Base-by-base conservation (phyloP, 768 basidiomycete genomes). In the Lyophyllum semitale region DNA sequence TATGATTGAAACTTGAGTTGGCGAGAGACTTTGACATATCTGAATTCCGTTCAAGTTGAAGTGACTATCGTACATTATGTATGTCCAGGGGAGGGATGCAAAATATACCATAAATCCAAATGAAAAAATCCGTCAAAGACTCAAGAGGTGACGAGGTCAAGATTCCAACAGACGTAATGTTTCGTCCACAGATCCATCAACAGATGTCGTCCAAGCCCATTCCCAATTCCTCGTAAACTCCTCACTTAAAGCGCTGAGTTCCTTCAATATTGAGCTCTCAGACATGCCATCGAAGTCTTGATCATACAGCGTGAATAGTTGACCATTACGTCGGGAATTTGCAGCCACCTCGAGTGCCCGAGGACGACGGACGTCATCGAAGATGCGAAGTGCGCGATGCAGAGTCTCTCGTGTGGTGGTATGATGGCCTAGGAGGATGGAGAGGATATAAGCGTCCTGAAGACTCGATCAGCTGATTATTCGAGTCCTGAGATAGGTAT, bases 201-300 rank as follows among this genome's bases (percentile, higher is more conserved):
- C 59, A 4, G 77, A 78, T 22, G 81, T 77, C 8, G 71, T 71
- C 84, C 84, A 85, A 5, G 77, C 67, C 87, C 87, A 89, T 53
- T 82, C 79, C 84, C 84, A 86, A 45, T 77, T 80, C 62, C 73
- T 73, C 17, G 74, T 76, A 23, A 87, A 65, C 11, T 66, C 65
- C 30, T 71, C 64, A 6, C 72, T 75, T 3, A 86, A 63, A 37
- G 73, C 62, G 15, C 71, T 60, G 8, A 83, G 68, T 53, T 71
- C 71, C 12, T 68, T 52, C 48, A 63, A 53, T 50, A 69, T 54
- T 54, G 71, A 63, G 20, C 65, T 61, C 29, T 67, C 66, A 22
- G 66, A 58, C 29, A 72, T 41, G 11, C 37, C 23, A 6, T 71
- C 64, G 30, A 75, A 70, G 35, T 73, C 63, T 23, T 69, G 42